These are phyloP conservation scores for Phialophora expanda DNA, from an alignment of 2,329 filamentous ascomycete species.

Conservation along the genomic window DNA sequence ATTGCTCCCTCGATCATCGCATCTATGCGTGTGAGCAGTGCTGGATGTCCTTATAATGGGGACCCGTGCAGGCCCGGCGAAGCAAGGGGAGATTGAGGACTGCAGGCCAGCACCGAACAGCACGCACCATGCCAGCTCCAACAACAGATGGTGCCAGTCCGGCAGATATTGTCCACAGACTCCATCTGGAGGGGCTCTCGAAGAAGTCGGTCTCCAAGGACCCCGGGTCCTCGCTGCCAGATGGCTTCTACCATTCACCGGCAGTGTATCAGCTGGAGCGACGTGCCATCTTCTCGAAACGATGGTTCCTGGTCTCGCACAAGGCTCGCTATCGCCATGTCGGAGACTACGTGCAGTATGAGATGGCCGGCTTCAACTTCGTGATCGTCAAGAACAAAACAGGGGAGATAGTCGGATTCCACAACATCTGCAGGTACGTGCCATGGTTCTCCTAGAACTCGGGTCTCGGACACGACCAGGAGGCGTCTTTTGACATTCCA, in stretches of 20 bases:
- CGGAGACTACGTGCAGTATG: slow-evolving; percentile 47
- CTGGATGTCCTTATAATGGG: neutral
- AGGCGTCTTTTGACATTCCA: neutral
- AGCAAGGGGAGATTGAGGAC: neutral
- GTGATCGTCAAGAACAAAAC: slow-evolving; percentile 58
- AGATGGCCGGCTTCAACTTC: slow-evolving; percentile 58
- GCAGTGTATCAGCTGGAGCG: slow-evolving; percentile 58
- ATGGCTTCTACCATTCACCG: slow-evolving; percentile 57
- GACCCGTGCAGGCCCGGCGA: neutral
- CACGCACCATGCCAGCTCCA: slow-evolving; percentile 18
- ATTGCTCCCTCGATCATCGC: neutral
- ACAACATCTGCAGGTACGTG: slow-evolving; percentile 62
- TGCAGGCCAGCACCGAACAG: neutral
- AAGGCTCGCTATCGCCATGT: slow-evolving; percentile 55
- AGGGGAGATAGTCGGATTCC: slow-evolving; percentile 62
- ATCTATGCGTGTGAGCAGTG: neutral
- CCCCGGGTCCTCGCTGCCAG: slow-evolving; percentile 47
- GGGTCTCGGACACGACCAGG: neutral
- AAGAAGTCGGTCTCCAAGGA: slow-evolving; percentile 28
- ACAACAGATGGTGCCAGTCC: slow-evolving; percentile 9
- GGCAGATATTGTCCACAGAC: slow-evolving; percentile 19
- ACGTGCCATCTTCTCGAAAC: slow-evolving; percentile 57
- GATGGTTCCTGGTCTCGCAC: slow-evolving; percentile 52
- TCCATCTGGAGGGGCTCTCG: slow-evolving; percentile 25
- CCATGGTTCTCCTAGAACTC: neutral